Conservation (phyloP, 1,284 basidiomycete species). For the Exobasidium rhododendri region DNA sequence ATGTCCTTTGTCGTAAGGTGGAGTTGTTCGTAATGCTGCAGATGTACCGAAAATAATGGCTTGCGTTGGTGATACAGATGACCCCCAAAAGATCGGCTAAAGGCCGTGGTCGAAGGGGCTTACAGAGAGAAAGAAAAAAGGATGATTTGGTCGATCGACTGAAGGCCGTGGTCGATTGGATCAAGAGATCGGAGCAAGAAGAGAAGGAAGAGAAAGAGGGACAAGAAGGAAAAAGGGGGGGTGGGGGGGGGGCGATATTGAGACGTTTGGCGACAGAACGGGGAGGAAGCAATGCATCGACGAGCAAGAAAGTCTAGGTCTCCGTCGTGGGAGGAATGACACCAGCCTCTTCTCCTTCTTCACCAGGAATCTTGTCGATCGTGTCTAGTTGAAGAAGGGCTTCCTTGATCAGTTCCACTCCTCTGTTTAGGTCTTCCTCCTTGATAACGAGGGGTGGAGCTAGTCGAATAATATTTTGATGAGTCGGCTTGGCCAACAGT, state of each 20-base stretch:
- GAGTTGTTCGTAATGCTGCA: no score
- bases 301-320: no score
- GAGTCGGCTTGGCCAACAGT: slow-evolving; percentile 90
- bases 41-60: no score
- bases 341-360: slow-evolving; percentile 19
- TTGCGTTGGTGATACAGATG: no score
- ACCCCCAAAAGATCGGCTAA: slow-evolving; percentile 13
- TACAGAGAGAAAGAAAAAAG: slow-evolving; percentile 2
- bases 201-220: slow-evolving; percentile 2
- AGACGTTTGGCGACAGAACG: background rate
- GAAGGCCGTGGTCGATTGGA: background rate
- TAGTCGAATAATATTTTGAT: slow-evolving; percentile 93
- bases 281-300: no score
- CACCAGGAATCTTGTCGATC: slow-evolving; percentile 46
- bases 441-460: slow-evolving; percentile 90
- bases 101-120: slow-evolving; percentile 9
- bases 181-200: slow-evolving; percentile 1
- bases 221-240: background rate
- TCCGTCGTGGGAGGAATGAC: slow-evolving; percentile 9
- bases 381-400: slow-evolving; percentile 75
- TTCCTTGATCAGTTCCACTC: slow-evolving; percentile 72
- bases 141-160: background rate
- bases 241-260: background rate
- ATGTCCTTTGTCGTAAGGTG: no score
- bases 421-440: slow-evolving; percentile 75